These are phyloP conservation scores for Magnaporthiopsis rhizophila DNA, from an alignment of 2,329 filamentous ascomycete species.

Conservation along the genomic window DNA sequence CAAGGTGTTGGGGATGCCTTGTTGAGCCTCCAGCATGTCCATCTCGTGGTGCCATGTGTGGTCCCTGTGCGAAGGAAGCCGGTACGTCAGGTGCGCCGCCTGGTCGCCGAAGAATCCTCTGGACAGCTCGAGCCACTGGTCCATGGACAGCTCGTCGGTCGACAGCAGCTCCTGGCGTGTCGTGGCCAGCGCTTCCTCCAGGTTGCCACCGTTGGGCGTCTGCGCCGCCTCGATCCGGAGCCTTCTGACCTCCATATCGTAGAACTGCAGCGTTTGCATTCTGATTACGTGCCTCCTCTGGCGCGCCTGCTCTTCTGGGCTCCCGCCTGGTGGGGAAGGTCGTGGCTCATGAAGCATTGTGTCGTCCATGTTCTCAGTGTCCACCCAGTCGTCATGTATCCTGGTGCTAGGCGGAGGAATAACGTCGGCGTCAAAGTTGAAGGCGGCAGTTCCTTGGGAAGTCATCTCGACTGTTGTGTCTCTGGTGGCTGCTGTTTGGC, in stretches of 20 bases:
- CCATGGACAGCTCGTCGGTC: too few species aligned
- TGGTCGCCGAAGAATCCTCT: background rate
- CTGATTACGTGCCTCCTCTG: background rate
- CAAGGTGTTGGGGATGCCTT: background rate
- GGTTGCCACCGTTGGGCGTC: background rate
- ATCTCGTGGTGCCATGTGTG: background rate
- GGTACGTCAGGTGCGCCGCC: background rate
- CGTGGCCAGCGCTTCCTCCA: background rate
- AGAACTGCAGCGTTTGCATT: background rate
- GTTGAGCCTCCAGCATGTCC: background rate
- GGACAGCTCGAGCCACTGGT: too few species aligned
- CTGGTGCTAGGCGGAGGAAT: too few species aligned
- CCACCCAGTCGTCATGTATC: too few species aligned
- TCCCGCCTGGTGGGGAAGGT: too few species aligned
- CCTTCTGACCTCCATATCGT: background rate
- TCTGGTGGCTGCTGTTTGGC: too few species aligned
- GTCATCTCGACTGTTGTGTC: too few species aligned
- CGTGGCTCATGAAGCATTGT: background rate
- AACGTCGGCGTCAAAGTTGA: too few species aligned
- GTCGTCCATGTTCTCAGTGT: background rate
- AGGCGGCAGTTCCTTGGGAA: too few species aligned
- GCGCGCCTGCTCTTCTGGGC: background rate
- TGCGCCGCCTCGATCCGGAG: background rate
- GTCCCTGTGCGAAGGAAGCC: too few species aligned
- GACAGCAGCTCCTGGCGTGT: too few species aligned